Percentiles rank a stretch among this genome's conserved stretches.
phyloP scores from a whole-genome alignment of 1,284 basidiomycete species.

The Pseudozyma sp. region DNA sequence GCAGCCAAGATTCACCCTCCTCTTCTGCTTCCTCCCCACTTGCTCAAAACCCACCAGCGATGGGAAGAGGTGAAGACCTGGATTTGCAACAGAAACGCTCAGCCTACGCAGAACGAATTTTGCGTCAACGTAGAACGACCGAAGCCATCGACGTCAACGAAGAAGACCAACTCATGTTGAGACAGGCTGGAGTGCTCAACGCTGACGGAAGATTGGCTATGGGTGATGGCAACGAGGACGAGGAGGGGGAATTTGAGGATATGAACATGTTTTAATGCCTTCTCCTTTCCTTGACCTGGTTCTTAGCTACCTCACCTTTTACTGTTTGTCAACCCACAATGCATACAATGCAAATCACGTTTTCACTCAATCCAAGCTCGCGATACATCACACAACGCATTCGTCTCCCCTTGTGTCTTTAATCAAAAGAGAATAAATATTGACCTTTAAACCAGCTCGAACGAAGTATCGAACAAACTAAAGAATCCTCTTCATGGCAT shows the following conservation, averaged over 20 bases:
- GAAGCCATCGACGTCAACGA: slow-evolving; percentile 25
- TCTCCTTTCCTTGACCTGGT: background rate
- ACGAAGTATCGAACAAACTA: background rate
- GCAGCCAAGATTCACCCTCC: background rate
- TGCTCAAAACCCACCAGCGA: too few species aligned
- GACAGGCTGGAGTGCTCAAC: background rate
- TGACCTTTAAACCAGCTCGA: too few species aligned
- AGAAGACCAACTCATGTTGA: slow-evolving; percentile 10
- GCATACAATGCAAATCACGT: background rate
- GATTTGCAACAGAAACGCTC: slow-evolving; percentile 21
- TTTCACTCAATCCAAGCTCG: background rate
- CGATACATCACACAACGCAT: too few species aligned
- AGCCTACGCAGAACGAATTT: slow-evolving; percentile 30
- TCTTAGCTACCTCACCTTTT: background rate
- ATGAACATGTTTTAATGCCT: slow-evolving; percentile 28
- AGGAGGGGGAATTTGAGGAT: slow-evolving; percentile 16
- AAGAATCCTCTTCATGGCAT: slow-evolving; percentile 52
- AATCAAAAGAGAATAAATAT: too few species aligned
- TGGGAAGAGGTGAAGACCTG: background rate
- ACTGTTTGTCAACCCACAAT: background rate
- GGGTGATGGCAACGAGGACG: slow-evolving; percentile 8
- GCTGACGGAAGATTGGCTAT: background rate
- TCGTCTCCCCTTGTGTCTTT: too few species aligned
- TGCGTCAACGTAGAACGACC: slow-evolving; percentile 21
- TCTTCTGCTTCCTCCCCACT: too few species aligned